phyloP scores from a whole-genome alignment of 2,329 filamentous ascomycete genomes.

The Aspergillus flavus region DNA sequence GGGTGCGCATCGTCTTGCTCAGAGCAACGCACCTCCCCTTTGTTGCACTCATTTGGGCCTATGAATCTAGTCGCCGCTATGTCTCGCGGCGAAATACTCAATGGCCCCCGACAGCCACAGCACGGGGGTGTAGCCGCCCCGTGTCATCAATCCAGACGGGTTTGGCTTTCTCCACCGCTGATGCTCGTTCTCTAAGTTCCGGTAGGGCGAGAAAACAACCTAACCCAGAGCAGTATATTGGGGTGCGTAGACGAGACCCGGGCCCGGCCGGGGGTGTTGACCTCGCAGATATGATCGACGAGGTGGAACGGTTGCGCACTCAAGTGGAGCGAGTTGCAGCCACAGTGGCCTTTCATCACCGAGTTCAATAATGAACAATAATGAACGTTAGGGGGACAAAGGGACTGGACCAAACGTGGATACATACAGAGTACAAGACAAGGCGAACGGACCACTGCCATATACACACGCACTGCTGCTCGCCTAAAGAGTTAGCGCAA shows the following conservation, averaged over 20 bases:
- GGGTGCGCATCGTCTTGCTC: constrained; percentile 60
- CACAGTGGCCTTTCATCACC: constrained; percentile 29
- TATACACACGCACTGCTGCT: constrained; percentile 21
- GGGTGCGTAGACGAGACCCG: constrained; percentile 25
- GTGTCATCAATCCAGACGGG: constrained; percentile 25
- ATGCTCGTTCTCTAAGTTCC: constrained; percentile 24
- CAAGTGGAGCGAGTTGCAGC: constrained; percentile 39
- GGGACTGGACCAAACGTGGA: constrained; percentile 1
- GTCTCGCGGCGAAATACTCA: constrained; percentile 27
- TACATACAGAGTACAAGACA: constrained; percentile 4
- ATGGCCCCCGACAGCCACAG: constrained; percentile 25
- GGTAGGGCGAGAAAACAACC: constrained; percentile 22
- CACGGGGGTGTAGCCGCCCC: constrained; percentile 19
- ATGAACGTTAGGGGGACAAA: constrained; percentile 5
- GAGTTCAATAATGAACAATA: constrained; percentile 15
- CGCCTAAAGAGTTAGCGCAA: constrained; percentile 19
- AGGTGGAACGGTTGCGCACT: constrained; percentile 37
- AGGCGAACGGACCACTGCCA: constrained; percentile 9
- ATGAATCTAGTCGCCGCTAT: constrained; percentile 45
- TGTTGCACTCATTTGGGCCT: constrained; percentile 60
- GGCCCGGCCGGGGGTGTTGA: constrained; percentile 27
- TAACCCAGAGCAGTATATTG: constrained; percentile 27
- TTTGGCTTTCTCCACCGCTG: constrained; percentile 22
- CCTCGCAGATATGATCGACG: constrained; percentile 36
- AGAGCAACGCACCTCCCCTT: constrained; percentile 62